Evolutionary conservation across 164 flowering plant genomes (phyloP), one percentile per base, ranked within the genome.

Genomic region (Sedum album): DNA sequence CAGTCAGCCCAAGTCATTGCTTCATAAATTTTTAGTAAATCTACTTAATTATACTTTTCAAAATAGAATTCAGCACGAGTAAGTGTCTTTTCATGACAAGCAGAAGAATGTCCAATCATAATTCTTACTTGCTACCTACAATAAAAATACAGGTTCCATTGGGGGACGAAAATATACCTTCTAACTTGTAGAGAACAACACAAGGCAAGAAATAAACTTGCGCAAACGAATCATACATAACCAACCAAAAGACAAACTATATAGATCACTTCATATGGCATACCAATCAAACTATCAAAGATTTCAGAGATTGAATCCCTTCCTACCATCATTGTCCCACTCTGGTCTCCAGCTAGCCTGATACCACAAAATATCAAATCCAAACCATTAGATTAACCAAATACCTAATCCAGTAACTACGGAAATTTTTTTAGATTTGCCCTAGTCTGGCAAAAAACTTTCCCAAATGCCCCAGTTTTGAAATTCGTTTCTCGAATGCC

Each of bases 301-400:
- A 94, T 60, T 96, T 94, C 39, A 90, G 74, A 73, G 91, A 88
- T 13, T 97, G 99, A 68, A 91, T 77, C 31, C 80, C 83, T 71
- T 86, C 92, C 99, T 97, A 94, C 92, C 89, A n/a, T n/a, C n/a
- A 91, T 65, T 91, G 97, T 64, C 76, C 71, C 65, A 86, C 17
- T 80, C 97, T 81, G 42, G 99, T 94, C 5, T 78, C 78, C 90
- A 68, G 20, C 97, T 88, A 2, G 95, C 91, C 98, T 94, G 81
- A 62, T 68, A 28, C 65, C 36, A n/a, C n/a, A n/a, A n/a, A n/a
- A n/a, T 21, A 44, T 15, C 33, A 60, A 44, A 55, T 44, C 31
- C 6, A 63, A 11, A 65, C 9, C n/a, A 66, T 31, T 42, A 35
- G 38, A 3, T 35, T 5, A 9, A 4, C 7, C 9, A 21, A 15